These are phyloP conservation scores for Yarrowia sp. DNA, from an alignment of 805 yeast species.

Conservation along the genomic window DNA sequence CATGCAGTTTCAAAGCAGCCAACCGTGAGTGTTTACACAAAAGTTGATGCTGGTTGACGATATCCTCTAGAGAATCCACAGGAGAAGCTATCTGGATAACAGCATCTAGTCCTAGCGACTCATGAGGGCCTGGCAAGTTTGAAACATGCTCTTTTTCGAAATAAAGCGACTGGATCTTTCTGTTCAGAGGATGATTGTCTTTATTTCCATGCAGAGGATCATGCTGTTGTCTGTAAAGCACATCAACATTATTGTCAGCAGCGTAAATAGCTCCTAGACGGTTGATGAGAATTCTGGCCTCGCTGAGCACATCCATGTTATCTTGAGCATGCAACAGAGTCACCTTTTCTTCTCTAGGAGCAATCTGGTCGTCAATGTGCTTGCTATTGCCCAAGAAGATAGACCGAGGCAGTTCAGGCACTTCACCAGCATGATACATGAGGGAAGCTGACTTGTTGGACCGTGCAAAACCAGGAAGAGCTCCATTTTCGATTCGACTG, in stretches of 20 bases:
- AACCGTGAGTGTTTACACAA: not conserved
- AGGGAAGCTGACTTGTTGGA: not conserved
- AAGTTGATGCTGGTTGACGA: constrained; percentile 20
- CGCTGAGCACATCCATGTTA: not conserved
- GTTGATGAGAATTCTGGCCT: constrained; percentile 18
- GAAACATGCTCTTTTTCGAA: constrained; percentile 14
- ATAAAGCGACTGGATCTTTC: constrained; percentile 16
- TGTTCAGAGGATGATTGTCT: constrained; percentile 1
- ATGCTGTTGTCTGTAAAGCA: constrained; percentile 7
- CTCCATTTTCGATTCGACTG: not conserved
- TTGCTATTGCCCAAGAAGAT: not conserved
- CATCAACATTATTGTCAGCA: not conserved
- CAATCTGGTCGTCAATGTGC: not conserved
- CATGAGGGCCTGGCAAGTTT: not conserved
- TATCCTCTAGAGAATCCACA: not conserved
- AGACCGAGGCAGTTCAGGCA: not conserved
- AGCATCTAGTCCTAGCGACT: not conserved
- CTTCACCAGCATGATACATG: not conserved
- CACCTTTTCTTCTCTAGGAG: not conserved
- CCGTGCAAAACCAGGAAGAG: constrained; percentile 10
- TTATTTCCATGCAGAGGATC: constrained; percentile 5
- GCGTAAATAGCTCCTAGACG: constrained; percentile 27
- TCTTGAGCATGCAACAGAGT: not conserved
- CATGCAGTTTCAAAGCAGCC: constrained; percentile 3
- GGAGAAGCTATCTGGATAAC: not conserved